Conservation (phyloP, 257 asterid genomes). For the Solanum bukasovii region DNA sequence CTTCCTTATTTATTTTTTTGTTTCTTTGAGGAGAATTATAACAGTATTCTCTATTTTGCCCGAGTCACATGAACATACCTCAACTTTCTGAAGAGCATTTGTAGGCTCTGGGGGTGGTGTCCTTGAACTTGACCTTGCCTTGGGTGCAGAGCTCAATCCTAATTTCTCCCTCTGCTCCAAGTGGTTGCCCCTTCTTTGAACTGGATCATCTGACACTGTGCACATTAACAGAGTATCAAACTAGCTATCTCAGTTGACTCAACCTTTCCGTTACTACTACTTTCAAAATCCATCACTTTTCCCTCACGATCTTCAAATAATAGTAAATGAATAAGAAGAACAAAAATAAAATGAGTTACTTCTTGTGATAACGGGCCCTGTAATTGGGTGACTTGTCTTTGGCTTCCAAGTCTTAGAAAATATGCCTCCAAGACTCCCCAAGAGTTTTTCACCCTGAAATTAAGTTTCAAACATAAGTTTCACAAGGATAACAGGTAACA, state of each 20-base stretch:
- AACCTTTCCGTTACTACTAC: background rate
- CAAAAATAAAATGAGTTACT: conserved; percentile 20
- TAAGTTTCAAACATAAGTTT: conserved; percentile 10
- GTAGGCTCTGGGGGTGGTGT: conserved; percentile 56
- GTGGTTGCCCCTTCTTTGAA: conserved; percentile 60
- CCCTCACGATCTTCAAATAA: background rate
- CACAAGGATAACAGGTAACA: background rate
- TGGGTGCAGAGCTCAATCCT: conserved; percentile 63
- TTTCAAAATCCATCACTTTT: background rate
- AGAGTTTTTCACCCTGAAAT: conserved; percentile 85
- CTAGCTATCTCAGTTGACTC: background rate
- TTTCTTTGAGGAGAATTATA: background rate
- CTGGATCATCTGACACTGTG: conserved; percentile 46
- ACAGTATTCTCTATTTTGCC: background rate
- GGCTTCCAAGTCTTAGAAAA: conserved; percentile 97
- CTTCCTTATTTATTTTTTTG: background rate
- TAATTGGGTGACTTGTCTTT: conserved; percentile 55
- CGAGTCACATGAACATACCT: conserved; percentile 33
- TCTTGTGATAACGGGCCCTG: conserved; percentile 56
- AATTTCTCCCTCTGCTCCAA: conserved; percentile 83
- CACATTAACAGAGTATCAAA: conserved; percentile 13
- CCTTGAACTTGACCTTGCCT: conserved; percentile 29
- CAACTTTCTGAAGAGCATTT: conserved; percentile 72
- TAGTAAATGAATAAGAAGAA: background rate
- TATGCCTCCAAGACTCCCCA: conserved; percentile 94